Evolutionary conservation across 768 basidiomycete species (phyloP).

Genomic region (Mycena vitilis): DNA sequence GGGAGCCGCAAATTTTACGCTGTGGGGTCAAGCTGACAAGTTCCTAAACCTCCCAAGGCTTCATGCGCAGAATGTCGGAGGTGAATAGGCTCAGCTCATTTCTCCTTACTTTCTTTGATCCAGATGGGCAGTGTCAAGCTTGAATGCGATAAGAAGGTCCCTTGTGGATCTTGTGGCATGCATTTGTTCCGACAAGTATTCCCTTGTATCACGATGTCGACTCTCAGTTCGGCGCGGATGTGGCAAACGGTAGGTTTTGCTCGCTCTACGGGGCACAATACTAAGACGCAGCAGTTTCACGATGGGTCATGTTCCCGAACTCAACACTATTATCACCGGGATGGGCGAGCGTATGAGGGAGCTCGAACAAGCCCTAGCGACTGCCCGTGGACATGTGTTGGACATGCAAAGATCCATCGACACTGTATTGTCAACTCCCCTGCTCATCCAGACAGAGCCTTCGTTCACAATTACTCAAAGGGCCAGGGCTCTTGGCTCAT

Average conservation of each 20-base stretch:
- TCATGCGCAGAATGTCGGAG: constrained; percentile 30
- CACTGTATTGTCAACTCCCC: constrained; percentile 5
- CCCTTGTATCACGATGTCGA: not conserved
- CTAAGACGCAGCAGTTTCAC: constrained; percentile 43
- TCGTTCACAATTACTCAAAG: constrained; percentile 40
- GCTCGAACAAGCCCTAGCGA: constrained; percentile 55
- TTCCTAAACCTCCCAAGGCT: no score
- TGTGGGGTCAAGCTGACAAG: no score
- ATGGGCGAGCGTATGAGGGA: constrained; percentile 57
- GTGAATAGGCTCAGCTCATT: not conserved
- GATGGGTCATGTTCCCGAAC: constrained; percentile 51
- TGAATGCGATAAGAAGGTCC: constrained; percentile 52
- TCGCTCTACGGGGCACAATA: no score
- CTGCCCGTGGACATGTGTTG: constrained; percentile 2
- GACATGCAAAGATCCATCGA: not conserved
- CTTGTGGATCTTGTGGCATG: constrained; percentile 21
- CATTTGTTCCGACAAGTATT: no score
- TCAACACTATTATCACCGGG: constrained; percentile 49
- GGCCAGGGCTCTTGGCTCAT: constrained; percentile 57
- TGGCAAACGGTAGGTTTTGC: constrained; percentile 39
- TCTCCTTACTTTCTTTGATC: not conserved
- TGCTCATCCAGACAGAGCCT: not conserved
- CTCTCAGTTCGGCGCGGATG: constrained; percentile 42
- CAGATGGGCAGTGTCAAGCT: constrained; percentile 52
- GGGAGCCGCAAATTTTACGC: no score